phyloP scores from a whole-genome alignment of 208 protist genomes.

The Porcisia hertigi region DNA sequence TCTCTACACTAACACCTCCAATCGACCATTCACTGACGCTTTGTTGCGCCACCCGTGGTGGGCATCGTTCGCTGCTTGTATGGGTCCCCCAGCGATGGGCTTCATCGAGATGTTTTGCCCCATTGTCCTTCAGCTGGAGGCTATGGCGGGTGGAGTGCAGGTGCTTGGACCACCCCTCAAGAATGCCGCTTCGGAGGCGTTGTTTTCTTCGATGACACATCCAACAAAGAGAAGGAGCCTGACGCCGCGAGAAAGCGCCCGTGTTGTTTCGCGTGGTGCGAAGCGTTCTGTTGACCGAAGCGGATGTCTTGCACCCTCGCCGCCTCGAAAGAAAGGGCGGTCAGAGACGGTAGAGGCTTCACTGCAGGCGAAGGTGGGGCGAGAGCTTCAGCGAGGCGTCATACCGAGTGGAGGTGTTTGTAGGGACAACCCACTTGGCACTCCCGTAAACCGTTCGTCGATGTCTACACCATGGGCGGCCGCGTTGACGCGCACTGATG shows the following conservation, averaged over 20 bases:
- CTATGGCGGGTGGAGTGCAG: conserved; percentile 58
- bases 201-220: not conserved
- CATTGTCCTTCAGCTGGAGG: conserved; percentile 61
- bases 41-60: conserved; percentile 53
- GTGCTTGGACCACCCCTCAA: conserved; percentile 65
- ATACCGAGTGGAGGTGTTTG: not conserved
- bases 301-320: not conserved
- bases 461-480: conserved; percentile 4
- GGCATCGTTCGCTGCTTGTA: conserved; percentile 30
- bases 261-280: not conserved
- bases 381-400: not conserved
- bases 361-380: not conserved
- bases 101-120: conserved; percentile 55
- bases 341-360: not conserved
- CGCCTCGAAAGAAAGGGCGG: not conserved
- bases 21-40: conserved; percentile 33
- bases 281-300: not conserved
- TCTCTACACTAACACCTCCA: conserved; percentile 16
- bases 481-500: conserved; percentile 12
- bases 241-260: not conserved
- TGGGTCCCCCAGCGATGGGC: conserved; percentile 38
- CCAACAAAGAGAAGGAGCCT: not conserved
- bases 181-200: conserved; percentile 1
- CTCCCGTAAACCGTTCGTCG: not conserved
- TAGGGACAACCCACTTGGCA: not conserved